These are phyloP conservation scores for Penicillium carneum DNA, from an alignment of 2,329 filamentous ascomycete genomes.

Conservation along the genomic window DNA sequence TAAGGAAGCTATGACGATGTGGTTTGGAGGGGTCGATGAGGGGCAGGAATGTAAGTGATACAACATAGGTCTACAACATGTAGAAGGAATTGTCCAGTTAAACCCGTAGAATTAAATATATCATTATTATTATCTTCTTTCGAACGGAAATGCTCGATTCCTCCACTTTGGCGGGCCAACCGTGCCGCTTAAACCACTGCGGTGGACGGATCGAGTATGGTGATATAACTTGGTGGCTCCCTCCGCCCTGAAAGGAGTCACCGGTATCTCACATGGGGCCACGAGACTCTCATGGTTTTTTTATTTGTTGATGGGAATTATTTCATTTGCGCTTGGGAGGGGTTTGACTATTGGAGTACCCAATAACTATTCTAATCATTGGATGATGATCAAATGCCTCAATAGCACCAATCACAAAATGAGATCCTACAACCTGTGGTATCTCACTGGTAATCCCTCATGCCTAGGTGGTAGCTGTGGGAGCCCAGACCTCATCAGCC, in stretches of 20 bases:
- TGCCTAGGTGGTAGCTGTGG: background rate
- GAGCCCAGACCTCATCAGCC: constrained; percentile 13
- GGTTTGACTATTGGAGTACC: constrained; percentile 5
- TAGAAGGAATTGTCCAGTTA: background rate
- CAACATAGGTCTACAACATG: background rate
- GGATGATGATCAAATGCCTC: background rate
- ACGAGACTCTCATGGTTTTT: constrained; percentile 26
- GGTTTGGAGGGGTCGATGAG: constrained; percentile 26
- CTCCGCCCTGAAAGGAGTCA: constrained; percentile 34
- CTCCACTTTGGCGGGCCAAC: constrained; percentile 4
- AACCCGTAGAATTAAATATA: background rate
- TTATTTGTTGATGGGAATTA: background rate
- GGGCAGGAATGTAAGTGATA: constrained; percentile 16
- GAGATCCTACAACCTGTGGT: background rate
- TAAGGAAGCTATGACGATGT: constrained; percentile 14
- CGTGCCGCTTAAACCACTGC: constrained; percentile 8
- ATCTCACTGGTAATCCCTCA: background rate
- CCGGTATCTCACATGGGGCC: constrained; percentile 22
- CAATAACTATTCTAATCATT: background rate
- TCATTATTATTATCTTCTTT: background rate
- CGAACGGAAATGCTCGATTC: background rate
- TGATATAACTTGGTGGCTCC: constrained; percentile 22
- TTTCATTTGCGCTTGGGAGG: background rate
- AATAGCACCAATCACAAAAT: background rate
- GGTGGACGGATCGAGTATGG: constrained; percentile 30